A percentile compares a stretch with the other conserved stretches of the same genome.
phyloP scores from a whole-genome alignment of 306 rosid genomes.

The Hippophae tibetana region DNA sequence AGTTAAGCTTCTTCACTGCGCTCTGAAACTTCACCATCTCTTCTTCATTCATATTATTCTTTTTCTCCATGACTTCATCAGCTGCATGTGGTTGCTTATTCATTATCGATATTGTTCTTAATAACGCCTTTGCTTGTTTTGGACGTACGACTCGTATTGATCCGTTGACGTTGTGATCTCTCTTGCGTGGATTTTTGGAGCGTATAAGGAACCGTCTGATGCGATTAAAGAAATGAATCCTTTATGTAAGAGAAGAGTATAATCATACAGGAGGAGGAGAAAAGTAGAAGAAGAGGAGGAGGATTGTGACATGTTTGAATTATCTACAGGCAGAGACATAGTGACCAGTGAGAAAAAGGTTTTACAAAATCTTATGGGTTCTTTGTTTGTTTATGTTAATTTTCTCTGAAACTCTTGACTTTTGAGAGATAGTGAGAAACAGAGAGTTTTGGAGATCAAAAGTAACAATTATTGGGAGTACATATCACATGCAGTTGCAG shows the following conservation, averaged over 20 bases:
- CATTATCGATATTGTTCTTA: slow-evolving; percentile 8
- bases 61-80: slow-evolving; percentile 20
- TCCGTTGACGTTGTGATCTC: slow-evolving; percentile 17
- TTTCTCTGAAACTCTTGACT: slow-evolving; percentile 14
- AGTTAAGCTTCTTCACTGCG: slow-evolving; percentile 88
- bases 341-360: not conserved
- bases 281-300: slow-evolving; percentile 14
- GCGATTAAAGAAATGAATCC: slow-evolving; percentile 53
- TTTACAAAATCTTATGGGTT: slow-evolving; percentile 15
- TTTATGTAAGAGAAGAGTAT: slow-evolving; percentile 48
- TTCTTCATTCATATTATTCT: slow-evolving; percentile 9
- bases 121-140: slow-evolving; percentile 5
- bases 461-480: slow-evolving; percentile 22
- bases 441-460: not conserved
- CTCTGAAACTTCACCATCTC: slow-evolving; percentile 41
- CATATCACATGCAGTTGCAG: slow-evolving; percentile 36
- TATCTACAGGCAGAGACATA: slow-evolving; percentile 13
- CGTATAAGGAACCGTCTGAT: slow-evolving; percentile 46
- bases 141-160: slow-evolving; percentile 12
- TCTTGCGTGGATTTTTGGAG: slow-evolving; percentile 51
- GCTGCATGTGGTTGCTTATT: slow-evolving; percentile 5
- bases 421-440: slow-evolving; percentile 3
- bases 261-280: slow-evolving; percentile 50
- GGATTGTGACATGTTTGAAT: slow-evolving; percentile 40
- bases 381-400: slow-evolving; percentile 9